Base-by-base conservation (phyloP, 2,329 filamentous ascomycete genomes). In the Rugonectria rugulosa region DNA sequence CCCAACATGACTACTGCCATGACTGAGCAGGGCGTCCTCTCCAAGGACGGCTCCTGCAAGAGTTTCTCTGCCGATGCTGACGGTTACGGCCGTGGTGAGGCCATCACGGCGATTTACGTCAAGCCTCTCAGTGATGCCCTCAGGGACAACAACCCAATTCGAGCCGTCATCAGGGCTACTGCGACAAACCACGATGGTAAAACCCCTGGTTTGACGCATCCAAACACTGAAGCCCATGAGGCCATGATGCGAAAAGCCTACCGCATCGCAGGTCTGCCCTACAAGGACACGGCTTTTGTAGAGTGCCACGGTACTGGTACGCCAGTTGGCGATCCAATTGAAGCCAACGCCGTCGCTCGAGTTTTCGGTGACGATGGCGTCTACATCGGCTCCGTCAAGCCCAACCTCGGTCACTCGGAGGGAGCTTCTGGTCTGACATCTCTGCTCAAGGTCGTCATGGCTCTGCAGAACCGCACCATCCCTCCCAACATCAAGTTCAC, bases 61-160 rank as follows among this genome's bases (percentile, higher is more conserved):
- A 70, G 66, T 10, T 79, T 76, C 43, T 77, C 79, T 49, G 63
- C 69, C 9, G 57, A 60, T 5, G 80, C 77, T 2, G 68, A 79
- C 49, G 81, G 81, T 1, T 83, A 81, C 50, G 77, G 69, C 0
- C 70, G 79, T 10, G 79, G 75, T 3, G 80, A 83, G 56, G 80
- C 75, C 3, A 64, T 76, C 10, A 74, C 62, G 0, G 66, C 71
- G 5, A 41, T 82, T 4, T 60, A 77, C 3, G 49, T 83, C 5
- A 82, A 82, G 62, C 69, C 63, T 1, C 65, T 82, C 0, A 63
- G 68, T 9, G 71, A 74, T 29, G 80, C 80, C 0, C 64, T 87
- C 7, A 60, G 65, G 5, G 77, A 78, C 45, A 72, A 73, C 3
- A 75, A 82, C 59, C 70, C 72, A 0, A 69, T 76, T 24, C 62